phyloP scores from a whole-genome alignment of 2,329 filamentous ascomycete genomes.

The Corinectria fuckeliana region DNA sequence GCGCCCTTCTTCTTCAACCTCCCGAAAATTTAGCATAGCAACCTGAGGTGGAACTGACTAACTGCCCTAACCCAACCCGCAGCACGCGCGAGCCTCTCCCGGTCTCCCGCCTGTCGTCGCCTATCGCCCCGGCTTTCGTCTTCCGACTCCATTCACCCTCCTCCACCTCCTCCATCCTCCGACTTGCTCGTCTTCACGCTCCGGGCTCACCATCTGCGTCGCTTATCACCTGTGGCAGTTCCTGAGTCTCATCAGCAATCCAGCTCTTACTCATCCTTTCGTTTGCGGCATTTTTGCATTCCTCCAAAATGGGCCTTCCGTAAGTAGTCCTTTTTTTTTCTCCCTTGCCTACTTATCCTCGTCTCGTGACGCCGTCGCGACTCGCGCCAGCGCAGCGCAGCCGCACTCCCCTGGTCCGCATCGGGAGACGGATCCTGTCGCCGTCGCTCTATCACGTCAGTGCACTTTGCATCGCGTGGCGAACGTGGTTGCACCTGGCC shows the following conservation, averaged over 20 bases:
- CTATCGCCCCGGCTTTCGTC: slow-evolving; percentile 29
- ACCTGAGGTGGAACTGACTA: too few species aligned
- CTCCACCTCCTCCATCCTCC: slow-evolving; percentile 32
- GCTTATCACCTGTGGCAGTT: slow-evolving; percentile 18
- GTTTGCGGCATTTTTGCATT: slow-evolving; percentile 23
- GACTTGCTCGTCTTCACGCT: slow-evolving; percentile 24
- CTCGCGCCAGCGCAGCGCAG: slow-evolving; percentile 29
- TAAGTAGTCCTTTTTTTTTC: slow-evolving; percentile 45
- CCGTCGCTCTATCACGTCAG: slow-evolving; percentile 25
- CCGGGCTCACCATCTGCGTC: slow-evolving; percentile 28
- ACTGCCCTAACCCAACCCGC: neutral
- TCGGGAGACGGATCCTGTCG: slow-evolving; percentile 27
- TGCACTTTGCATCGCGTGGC: slow-evolving; percentile 26
- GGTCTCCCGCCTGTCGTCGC: neutral
- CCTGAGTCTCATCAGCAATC: slow-evolving; percentile 6
- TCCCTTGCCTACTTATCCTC: slow-evolving; percentile 10
- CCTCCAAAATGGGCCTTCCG: slow-evolving; percentile 53
- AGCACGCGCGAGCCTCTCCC: slow-evolving; percentile 12
- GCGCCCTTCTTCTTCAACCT: slow-evolving; percentile 18
- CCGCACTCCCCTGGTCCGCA: slow-evolving; percentile 26
- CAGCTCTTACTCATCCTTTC: slow-evolving; percentile 3
- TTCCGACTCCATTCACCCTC: slow-evolving; percentile 29
- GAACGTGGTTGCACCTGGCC: slow-evolving; percentile 23
- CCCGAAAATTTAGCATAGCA: slow-evolving; percentile 11
- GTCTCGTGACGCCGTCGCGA: slow-evolving; percentile 11